Conservation (phyloP, 192 early-diverging fungal genomes). For the Coemansia sp. region DNA sequence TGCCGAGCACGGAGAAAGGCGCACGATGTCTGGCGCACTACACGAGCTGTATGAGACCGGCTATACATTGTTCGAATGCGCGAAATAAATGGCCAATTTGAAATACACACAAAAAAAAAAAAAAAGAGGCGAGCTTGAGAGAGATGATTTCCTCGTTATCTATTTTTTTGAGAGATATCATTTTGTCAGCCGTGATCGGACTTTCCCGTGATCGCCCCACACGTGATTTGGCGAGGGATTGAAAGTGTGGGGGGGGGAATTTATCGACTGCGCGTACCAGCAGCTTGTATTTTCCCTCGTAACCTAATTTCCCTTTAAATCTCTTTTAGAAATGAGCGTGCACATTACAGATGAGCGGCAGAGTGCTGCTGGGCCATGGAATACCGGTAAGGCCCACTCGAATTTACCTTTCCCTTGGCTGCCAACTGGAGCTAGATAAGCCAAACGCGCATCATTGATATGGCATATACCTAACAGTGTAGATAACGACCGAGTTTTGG, state of each 20-base stretch:
- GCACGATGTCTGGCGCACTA: neutral
- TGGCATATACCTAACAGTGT: neutral
- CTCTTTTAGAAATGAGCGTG: constrained; percentile 7
- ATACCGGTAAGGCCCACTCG: constrained; percentile 3
- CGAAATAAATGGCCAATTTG: neutral
- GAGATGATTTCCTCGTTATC: neutral
- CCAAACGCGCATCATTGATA: neutral
- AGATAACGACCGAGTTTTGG: constrained; percentile 37
- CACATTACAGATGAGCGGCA: constrained; percentile 10
- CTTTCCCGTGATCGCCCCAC: neutral
- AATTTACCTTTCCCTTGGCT: neutral
- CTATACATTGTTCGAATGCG: neutral
- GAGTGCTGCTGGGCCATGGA: constrained; percentile 13
- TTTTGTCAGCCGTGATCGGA: neutral
- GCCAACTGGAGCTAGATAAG: neutral
- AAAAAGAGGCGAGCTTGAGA: neutral
- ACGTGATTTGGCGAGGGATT: neutral
- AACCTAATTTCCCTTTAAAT: neutral
- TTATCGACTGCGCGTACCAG: neutral
- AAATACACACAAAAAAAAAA: neutral
- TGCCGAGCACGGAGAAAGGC: neutral
- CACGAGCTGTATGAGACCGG: neutral
- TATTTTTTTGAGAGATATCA: neutral
- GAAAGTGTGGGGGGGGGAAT: neutral
- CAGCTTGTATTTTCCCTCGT: neutral